phyloP scores from a whole-genome alignment of 2,329 filamentous ascomycete species.

The Colletotrichum tropicicola region DNA sequence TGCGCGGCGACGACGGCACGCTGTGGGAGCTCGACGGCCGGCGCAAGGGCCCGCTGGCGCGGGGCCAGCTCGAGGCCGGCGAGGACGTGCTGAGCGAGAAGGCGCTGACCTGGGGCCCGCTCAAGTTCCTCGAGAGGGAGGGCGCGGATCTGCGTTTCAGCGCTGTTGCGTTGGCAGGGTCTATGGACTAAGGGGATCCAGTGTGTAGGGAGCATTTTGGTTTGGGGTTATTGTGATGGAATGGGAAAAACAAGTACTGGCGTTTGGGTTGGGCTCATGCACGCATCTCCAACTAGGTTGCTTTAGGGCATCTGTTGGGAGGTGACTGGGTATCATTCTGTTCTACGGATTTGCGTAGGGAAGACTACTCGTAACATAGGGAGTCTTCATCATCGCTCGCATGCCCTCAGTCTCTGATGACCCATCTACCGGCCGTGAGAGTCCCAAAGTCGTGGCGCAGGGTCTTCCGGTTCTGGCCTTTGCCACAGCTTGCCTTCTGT shows the following conservation, averaged over 20 bases:
- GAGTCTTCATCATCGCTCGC: neutral
- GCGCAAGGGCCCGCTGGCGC: slow-evolving; percentile 63
- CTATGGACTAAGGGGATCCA: slow-evolving; percentile 53
- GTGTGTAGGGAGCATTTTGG: neutral
- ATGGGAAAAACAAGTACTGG: neutral
- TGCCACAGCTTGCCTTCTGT: slow-evolving; percentile 29
- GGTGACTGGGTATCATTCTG: neutral
- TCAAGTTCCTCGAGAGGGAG: slow-evolving; percentile 65
- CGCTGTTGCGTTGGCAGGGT: slow-evolving; percentile 63
- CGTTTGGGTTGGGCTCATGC: slow-evolving; percentile 18
- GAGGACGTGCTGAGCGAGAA: slow-evolving; percentile 81
- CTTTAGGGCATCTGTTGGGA: neutral
- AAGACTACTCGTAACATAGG: slow-evolving; percentile 14
- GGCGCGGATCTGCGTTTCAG: slow-evolving; percentile 67
- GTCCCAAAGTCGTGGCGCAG: neutral
- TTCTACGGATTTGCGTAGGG: neutral
- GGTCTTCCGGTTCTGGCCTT: slow-evolving; percentile 1
- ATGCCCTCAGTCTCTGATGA: neutral
- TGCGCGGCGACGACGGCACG: slow-evolving; percentile 74
- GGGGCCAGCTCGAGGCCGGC: slow-evolving; percentile 62
- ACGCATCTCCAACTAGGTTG: no score
- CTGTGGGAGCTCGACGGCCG: slow-evolving; percentile 70
- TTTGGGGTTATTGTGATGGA: neutral
- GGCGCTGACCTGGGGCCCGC: slow-evolving; percentile 75
- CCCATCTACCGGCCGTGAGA: neutral